Percentiles rank a stretch among this genome's conserved stretches.
Evolutionary conservation across 2,329 filamentous ascomycete species (phyloP).

Genomic region (Dothistroma septosporum): DNA sequence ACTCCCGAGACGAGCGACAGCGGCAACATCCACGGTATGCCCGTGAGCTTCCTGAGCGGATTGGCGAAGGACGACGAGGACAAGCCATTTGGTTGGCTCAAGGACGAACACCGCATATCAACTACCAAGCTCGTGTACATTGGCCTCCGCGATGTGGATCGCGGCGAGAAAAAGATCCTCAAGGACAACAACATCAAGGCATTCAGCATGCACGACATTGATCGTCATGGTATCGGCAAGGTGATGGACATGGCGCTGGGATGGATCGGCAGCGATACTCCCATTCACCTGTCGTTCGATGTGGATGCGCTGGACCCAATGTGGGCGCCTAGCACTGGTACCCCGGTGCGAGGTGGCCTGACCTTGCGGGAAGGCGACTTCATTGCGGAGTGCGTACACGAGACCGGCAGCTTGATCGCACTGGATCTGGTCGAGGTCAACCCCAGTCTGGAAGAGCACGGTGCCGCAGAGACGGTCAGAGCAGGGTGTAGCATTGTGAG

Average conservation of each 20-base stretch:
- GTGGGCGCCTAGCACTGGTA: slow-evolving; percentile 95
- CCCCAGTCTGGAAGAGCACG: slow-evolving; percentile 49
- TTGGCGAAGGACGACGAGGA: slow-evolving; percentile 65
- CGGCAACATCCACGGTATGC: slow-evolving; percentile 98
- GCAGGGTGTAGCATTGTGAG: slow-evolving; percentile 88
- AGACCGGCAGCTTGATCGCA: slow-evolving; percentile 54
- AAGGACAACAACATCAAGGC: slow-evolving; percentile 87
- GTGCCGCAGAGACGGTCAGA: slow-evolving; percentile 79
- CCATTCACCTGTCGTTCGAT: slow-evolving; percentile 95
- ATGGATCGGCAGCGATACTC: slow-evolving; percentile 89
- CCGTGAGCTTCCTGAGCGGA: slow-evolving; percentile 84
- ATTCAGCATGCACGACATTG: slow-evolving; percentile 98
- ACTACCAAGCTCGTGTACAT: slow-evolving; percentile 93
- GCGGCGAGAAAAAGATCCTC: slow-evolving; percentile 89
- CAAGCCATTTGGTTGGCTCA: slow-evolving; percentile 86
- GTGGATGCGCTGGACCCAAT: slow-evolving; percentile 93
- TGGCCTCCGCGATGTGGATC: slow-evolving; percentile 85
- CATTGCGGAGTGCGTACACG: slow-evolving; percentile 70
- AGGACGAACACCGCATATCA: slow-evolving; percentile 65
- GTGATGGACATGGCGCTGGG: slow-evolving; percentile 98
- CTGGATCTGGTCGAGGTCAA: slow-evolving; percentile 56
- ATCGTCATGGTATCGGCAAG: slow-evolving; percentile 86
- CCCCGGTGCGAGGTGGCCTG: slow-evolving; percentile 85
- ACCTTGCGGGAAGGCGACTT: slow-evolving; percentile 95
- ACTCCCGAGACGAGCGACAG: slow-evolving; percentile 83